These are phyloP conservation scores for Aquilaria agallochum DNA, from an alignment of 441 rosid genomes.

Conservation along the genomic window DNA sequence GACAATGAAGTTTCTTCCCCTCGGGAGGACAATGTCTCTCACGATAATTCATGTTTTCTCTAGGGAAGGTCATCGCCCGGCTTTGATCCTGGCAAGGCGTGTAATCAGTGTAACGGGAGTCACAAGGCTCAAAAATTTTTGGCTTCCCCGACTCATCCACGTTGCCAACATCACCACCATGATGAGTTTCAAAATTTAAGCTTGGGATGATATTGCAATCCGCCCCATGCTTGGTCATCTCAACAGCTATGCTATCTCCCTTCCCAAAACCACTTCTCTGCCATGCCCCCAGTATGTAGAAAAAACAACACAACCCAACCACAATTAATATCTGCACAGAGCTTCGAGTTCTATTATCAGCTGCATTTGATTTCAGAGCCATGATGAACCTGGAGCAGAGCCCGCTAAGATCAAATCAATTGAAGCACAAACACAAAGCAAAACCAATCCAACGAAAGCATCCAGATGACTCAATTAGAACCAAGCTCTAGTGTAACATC, in stretches of 20 bases:
- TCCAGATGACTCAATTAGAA: too few species aligned
- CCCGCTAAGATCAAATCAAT: neutral
- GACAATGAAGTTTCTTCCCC: slow-evolving; percentile 67
- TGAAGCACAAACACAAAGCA: neutral
- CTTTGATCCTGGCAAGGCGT: slow-evolving; percentile 97
- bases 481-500: too few species aligned
- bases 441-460: neutral
- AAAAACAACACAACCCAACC: slow-evolving; percentile 81
- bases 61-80: slow-evolving; percentile 95
- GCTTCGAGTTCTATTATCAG: slow-evolving; percentile 80
- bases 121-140: slow-evolving; percentile 64
- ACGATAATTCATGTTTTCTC: slow-evolving; percentile 85
- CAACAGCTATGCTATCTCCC: slow-evolving; percentile 92
- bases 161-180: slow-evolving; percentile 53
- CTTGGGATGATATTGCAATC: slow-evolving; percentile 77
- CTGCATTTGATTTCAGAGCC: slow-evolving; percentile 68
- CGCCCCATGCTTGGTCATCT: slow-evolving; percentile 70
- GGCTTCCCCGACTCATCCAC: slow-evolving; percentile 46
- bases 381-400: slow-evolving; percentile 33
- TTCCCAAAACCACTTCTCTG: slow-evolving; percentile 97
- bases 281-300: slow-evolving; percentile 95
- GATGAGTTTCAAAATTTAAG: slow-evolving; percentile 89
- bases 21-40: slow-evolving; percentile 89
- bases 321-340: slow-evolving; percentile 78
- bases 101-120: slow-evolving; percentile 61